Percentiles rank a stretch among this genome's conserved stretches.
Conservation (phyloP, 2,329 filamentous ascomycete species). For the Cladosporium halotolerans region DNA sequence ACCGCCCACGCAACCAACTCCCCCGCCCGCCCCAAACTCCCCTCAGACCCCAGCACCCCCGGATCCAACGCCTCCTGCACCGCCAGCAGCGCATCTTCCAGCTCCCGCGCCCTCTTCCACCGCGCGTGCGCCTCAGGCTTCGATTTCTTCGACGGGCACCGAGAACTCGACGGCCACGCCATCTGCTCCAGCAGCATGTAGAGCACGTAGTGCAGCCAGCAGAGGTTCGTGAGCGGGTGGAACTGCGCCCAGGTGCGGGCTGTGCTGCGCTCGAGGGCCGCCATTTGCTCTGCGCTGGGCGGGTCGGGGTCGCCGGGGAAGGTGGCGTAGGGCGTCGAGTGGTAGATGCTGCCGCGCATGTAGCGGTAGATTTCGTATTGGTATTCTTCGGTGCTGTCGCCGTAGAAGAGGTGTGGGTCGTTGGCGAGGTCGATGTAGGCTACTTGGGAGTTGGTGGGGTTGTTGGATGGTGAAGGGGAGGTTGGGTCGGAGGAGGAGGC, state of each 20-base stretch:
- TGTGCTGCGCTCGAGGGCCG: slow-evolving; percentile 2
- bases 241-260: slow-evolving; percentile 45
- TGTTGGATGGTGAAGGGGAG: slow-evolving; percentile 2
- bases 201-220: slow-evolving; percentile 59
- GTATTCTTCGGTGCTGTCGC: slow-evolving; percentile 43
- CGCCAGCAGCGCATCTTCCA: slow-evolving; percentile 33
- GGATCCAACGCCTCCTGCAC: slow-evolving; percentile 37
- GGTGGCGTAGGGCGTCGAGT: slow-evolving; percentile 37
- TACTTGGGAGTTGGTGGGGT: slow-evolving; percentile 22
- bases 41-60: slow-evolving; percentile 17
- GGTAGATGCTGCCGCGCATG: slow-evolving; percentile 39
- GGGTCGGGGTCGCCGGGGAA: slow-evolving; percentile 15
- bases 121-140: slow-evolving; percentile 7
- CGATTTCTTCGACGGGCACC: slow-evolving; percentile 16
- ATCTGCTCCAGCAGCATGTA: slow-evolving; percentile 47
- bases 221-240: slow-evolving; percentile 55
- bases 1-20: slow-evolving; percentile 30
- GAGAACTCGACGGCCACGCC: slow-evolving; percentile 24
- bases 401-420: slow-evolving; percentile 41
- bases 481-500: not conserved
- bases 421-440: slow-evolving; percentile 43
- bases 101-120: slow-evolving; percentile 31
- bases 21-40: slow-evolving; percentile 19
- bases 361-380: slow-evolving; percentile 53
- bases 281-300: slow-evolving; percentile 12